A percentile compares a stretch with the other conserved stretches of the same genome.
Evolutionary conservation across 192 early-diverging fungal species (phyloP).

Genomic region (Podila clonocystis): DNA sequence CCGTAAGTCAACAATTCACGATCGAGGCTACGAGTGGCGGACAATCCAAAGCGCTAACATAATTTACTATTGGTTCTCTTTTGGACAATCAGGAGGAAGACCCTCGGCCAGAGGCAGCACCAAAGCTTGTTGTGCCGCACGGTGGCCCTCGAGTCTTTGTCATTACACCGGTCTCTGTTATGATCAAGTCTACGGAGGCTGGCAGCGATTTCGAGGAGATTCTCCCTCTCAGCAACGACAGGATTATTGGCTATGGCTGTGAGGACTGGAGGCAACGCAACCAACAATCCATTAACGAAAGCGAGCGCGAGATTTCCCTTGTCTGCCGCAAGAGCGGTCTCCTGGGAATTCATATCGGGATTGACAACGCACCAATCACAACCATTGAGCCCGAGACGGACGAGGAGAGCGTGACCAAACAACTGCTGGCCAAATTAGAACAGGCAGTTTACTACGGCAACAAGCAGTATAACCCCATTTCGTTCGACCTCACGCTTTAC

Average conservation of each 20-base stretch:
- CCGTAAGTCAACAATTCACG: constrained; percentile 15
- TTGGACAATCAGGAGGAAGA: constrained; percentile 30
- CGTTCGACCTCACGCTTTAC: constrained; percentile 46
- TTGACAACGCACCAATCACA: constrained; percentile 3
- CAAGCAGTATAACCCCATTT: constrained; percentile 48
- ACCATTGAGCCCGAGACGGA: background rate
- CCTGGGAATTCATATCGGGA: constrained; percentile 34
- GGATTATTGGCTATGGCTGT: constrained; percentile 35
- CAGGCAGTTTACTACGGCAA: constrained; percentile 46
- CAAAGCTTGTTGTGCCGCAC: constrained; percentile 38
- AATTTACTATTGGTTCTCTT: too few species aligned
- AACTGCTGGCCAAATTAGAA: constrained; percentile 47
- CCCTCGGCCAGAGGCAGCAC: constrained; percentile 30
- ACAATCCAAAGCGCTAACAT: too few species aligned
- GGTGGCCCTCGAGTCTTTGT: constrained; percentile 47
- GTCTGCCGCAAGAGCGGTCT: constrained; percentile 40
- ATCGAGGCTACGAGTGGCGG: background rate
- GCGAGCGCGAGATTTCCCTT: constrained; percentile 26
- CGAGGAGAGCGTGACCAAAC: constrained; percentile 17
- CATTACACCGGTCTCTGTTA: constrained; percentile 26
- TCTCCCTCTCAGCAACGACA: constrained; percentile 37
- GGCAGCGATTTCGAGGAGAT: constrained; percentile 34
- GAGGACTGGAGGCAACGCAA: constrained; percentile 47
- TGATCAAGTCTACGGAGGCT: constrained; percentile 30
- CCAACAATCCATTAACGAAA: constrained; percentile 8